These are phyloP conservation scores for Cyclostephanos tholiformis DNA, from an alignment of 108 stramenopile species.

Conservation along the genomic window DNA sequence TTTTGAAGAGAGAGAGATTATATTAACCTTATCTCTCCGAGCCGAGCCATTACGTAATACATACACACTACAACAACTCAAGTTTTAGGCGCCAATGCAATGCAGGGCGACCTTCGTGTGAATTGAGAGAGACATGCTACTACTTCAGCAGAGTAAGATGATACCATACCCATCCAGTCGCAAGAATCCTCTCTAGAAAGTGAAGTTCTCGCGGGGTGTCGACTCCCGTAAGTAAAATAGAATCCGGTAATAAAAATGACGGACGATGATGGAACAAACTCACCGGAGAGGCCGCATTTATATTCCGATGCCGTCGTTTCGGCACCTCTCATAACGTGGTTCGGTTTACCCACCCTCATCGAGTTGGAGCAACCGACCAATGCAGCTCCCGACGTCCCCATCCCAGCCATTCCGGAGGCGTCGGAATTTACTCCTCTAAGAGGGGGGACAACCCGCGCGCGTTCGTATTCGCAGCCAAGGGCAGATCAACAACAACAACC, in stretches of 20 bases:
- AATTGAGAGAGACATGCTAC: no score
- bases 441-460: not conserved
- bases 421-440: constrained; percentile 2
- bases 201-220: no score
- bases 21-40: no score
- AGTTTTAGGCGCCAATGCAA: no score
- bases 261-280: not conserved
- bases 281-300: constrained; percentile 15
- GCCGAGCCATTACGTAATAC: no score
- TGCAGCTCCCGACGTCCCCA: not conserved
- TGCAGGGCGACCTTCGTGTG: no score
- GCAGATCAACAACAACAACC: not conserved
- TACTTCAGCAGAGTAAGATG: no score
- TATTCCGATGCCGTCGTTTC: constrained; percentile 37
- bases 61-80: no score
- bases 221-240: not conserved
- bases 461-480: no score
- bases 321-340: constrained; percentile 37
- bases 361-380: constrained; percentile 32
- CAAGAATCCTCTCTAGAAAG: no score
- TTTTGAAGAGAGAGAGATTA: no score
- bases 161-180: no score
- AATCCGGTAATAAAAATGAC: not conserved
- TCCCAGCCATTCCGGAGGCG: not conserved
- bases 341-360: constrained; percentile 46